phyloP scores from a whole-genome alignment of 2,329 filamentous ascomycete genomes.

The Cylindrodendrum hubeiense region DNA sequence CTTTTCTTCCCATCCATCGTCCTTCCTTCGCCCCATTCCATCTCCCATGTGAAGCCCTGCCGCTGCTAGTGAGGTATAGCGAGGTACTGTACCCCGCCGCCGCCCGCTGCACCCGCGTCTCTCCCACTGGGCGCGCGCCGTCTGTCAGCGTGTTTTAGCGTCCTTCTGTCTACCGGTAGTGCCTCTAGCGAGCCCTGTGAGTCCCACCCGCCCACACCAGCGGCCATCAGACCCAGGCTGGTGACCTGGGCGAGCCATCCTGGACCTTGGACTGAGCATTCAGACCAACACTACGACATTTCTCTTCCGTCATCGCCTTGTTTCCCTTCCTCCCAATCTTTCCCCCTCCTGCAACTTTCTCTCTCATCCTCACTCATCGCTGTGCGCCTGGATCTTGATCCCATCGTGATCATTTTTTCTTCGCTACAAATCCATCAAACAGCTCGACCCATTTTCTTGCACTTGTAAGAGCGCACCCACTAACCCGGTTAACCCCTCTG shows the following conservation, averaged over 20 bases:
- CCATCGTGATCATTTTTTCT: slow-evolving; percentile 3
- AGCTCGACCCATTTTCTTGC: slow-evolving; percentile 4
- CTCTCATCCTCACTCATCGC: slow-evolving; percentile 17
- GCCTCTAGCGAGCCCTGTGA: slow-evolving; percentile 1
- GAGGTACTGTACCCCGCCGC: slow-evolving; percentile 5
- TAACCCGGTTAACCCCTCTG: slow-evolving; percentile 24
- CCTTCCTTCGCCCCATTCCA: neutral
- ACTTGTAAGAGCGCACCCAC: slow-evolving; percentile 4
- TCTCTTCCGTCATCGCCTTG: slow-evolving; percentile 44
- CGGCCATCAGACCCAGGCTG: slow-evolving; percentile 22
- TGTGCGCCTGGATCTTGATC: neutral
- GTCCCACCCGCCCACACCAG: slow-evolving; percentile 22
- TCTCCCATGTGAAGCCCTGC: neutral
- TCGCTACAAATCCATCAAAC: slow-evolving; percentile 23
- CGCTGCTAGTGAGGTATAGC: neutral
- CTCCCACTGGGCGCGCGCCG: neutral
- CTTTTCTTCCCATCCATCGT: neutral
- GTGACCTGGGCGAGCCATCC: slow-evolving; percentile 21
- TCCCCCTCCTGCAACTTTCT: slow-evolving; percentile 19
- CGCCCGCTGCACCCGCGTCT: slow-evolving; percentile 17
- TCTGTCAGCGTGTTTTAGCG: slow-evolving; percentile 19
- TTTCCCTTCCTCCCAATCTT: slow-evolving; percentile 5
- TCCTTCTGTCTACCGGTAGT: slow-evolving; percentile 4
- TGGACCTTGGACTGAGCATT: slow-evolving; percentile 15
- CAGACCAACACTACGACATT: slow-evolving; percentile 25